Conservation (phyloP, 495 filamentous ascomycete genomes). For the Aspergillus nidulans region DNA sequence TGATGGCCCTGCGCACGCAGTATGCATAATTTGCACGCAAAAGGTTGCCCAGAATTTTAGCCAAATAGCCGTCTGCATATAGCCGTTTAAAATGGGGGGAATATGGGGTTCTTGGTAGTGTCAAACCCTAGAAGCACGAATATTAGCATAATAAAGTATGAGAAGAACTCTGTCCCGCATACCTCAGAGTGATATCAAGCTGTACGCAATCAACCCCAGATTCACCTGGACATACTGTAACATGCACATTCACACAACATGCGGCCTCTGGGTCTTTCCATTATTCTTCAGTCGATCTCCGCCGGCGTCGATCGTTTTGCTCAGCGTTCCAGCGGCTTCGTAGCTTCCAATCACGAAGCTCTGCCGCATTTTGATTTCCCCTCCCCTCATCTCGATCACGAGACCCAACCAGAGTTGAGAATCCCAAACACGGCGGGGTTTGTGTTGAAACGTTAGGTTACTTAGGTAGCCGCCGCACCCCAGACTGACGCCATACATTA, state of each 20-base stretch:
- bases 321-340: neutral
- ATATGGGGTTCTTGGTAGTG: neutral
- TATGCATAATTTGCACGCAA: neutral
- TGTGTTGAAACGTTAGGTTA: slow-evolving; percentile 12
- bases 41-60: neutral
- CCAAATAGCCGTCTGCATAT: neutral
- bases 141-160: neutral
- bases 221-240: neutral
- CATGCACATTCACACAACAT: neutral
- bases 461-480: slow-evolving; percentile 3
- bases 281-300: neutral
- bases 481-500: slow-evolving; percentile 24
- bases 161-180: neutral
- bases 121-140: neutral
- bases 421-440: slow-evolving; percentile 8
- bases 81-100: neutral
- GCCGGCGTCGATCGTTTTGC: neutral
- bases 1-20: no score
- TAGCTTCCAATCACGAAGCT: neutral
- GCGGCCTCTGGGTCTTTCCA: neutral
- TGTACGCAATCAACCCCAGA: neutral
- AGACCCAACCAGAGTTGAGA: neutral
- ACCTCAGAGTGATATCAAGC: neutral
- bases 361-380: neutral
- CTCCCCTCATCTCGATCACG: slow-evolving; percentile 13